Evolutionary conservation across 2,329 filamentous ascomycete genomes (phyloP).

Genomic region (Fusarium sp.): DNA sequence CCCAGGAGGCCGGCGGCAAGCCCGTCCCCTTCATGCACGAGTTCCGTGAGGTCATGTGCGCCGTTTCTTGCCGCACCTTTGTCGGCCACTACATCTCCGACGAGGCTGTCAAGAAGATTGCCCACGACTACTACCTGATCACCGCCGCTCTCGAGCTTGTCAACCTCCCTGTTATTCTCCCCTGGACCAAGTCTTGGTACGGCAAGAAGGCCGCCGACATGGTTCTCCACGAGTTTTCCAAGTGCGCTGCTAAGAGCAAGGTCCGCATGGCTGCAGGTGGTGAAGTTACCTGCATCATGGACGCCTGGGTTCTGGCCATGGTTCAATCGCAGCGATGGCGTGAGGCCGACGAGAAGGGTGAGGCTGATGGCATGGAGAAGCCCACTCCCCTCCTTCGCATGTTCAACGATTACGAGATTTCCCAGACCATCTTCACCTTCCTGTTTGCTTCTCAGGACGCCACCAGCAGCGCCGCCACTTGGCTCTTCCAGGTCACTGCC

Average conservation of each 20-base stretch:
- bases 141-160: slow-evolving; percentile 96
- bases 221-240: slow-evolving; percentile 88
- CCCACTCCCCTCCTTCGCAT: slow-evolving; percentile 84
- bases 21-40: slow-evolving; percentile 89
- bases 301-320: slow-evolving; percentile 92
- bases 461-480: slow-evolving; percentile 91
- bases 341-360: slow-evolving; percentile 79
- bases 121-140: slow-evolving; percentile 96
- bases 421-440: slow-evolving; percentile 95
- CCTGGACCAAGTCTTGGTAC: slow-evolving; percentile 96
- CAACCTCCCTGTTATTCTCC: slow-evolving; percentile 97
- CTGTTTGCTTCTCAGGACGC: slow-evolving; percentile 98
- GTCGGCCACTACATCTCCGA: slow-evolving; percentile 95
- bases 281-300: slow-evolving; percentile 91
- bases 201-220: slow-evolving; percentile 96
- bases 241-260: slow-evolving; percentile 94
- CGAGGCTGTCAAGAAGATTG: slow-evolving; percentile 90
- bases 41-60: slow-evolving; percentile 95
- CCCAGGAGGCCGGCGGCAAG: slow-evolving; percentile 76
- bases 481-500: slow-evolving; percentile 94
- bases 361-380: slow-evolving; percentile 80
- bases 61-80: slow-evolving; percentile 95
- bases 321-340: slow-evolving; percentile 86
- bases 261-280: slow-evolving; percentile 91
- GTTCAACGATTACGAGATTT: slow-evolving; percentile 91